phyloP scores from a whole-genome alignment of 345 rosid species.

The Dovyalis caffra region DNA sequence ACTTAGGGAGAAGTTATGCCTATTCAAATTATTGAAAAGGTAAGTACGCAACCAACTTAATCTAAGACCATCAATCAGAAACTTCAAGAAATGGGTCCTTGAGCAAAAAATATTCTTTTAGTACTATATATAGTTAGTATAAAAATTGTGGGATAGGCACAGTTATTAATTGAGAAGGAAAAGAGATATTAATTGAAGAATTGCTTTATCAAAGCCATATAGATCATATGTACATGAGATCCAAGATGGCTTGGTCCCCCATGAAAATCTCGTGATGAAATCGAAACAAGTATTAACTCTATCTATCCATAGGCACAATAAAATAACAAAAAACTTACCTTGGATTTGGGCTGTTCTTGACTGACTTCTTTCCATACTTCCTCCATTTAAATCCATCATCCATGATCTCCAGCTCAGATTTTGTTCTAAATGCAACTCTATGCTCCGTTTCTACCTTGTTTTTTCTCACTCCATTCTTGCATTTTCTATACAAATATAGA shows the following conservation, averaged over 20 bases:
- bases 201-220: background rate
- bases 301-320: background rate
- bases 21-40: background rate
- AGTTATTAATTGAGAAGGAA: background rate
- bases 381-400: conserved; percentile 97
- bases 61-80: background rate
- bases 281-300: background rate
- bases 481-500: conserved; percentile 11
- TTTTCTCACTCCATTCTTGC: conserved; percentile 32
- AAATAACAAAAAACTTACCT: conserved; percentile 40
- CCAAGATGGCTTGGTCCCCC: background rate
- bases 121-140: background rate
- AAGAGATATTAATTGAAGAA: background rate
- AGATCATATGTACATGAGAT: background rate
- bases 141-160: background rate
- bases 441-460: conserved; percentile 34
- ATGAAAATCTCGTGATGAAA: background rate
- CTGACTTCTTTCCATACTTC: conserved; percentile 87
- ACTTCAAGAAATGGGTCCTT: background rate
- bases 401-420: conserved; percentile 76
- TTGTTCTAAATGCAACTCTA: conserved; percentile 80
- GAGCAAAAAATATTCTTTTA: background rate
- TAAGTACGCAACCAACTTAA: no score
- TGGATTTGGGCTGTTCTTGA: conserved; percentile 81
- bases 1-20: no score